Evolutionary conservation across 768 basidiomycete genomes (phyloP).

Genomic region (Mycena pura): DNA sequence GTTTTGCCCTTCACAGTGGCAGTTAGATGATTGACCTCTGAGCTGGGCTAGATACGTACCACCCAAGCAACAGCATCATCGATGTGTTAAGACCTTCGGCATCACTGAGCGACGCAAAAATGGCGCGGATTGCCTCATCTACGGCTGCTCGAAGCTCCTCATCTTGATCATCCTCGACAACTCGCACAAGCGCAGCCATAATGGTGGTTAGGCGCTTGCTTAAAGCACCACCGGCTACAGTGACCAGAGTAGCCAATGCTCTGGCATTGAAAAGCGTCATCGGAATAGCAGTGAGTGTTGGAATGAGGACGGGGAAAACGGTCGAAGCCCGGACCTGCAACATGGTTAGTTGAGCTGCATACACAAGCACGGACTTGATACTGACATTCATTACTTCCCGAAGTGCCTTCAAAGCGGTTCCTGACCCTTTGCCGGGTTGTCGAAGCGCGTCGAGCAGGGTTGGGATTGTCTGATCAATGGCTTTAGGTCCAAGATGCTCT

Average conservation of each 20-base stretch:
- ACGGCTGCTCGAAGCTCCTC: conserved; percentile 77
- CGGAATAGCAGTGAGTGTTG: conserved; percentile 86
- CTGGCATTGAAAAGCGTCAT: conserved; percentile 96
- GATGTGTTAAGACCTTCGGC: conserved; percentile 88
- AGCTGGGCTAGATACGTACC: conserved; percentile 55
- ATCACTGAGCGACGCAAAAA: conserved; percentile 83
- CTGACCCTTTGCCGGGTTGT: conserved; percentile 92
- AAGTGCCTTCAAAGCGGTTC: conserved; percentile 91
- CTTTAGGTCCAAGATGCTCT: conserved; percentile 86
- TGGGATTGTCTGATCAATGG: conserved; percentile 96
- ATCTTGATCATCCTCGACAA: conserved; percentile 70
- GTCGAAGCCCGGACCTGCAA: conserved; percentile 87
- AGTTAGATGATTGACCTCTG: neutral
- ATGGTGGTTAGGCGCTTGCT: conserved; percentile 84
- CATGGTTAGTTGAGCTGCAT: neutral
- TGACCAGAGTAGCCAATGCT: conserved; percentile 88
- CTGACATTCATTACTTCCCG: conserved; percentile 93
- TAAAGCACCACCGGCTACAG: conserved; percentile 90
- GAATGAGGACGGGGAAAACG: conserved; percentile 97
- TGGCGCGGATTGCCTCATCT: conserved; percentile 74
- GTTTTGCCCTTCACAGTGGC: conserved; percentile 71
- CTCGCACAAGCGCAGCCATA: conserved; percentile 79
- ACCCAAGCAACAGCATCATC: conserved; percentile 88
- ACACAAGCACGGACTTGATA: conserved; percentile 8
- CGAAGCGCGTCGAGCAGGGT: conserved; percentile 92